phyloP scores from a whole-genome alignment of 2,329 filamentous ascomycete genomes.

The Cercospora janseana region DNA sequence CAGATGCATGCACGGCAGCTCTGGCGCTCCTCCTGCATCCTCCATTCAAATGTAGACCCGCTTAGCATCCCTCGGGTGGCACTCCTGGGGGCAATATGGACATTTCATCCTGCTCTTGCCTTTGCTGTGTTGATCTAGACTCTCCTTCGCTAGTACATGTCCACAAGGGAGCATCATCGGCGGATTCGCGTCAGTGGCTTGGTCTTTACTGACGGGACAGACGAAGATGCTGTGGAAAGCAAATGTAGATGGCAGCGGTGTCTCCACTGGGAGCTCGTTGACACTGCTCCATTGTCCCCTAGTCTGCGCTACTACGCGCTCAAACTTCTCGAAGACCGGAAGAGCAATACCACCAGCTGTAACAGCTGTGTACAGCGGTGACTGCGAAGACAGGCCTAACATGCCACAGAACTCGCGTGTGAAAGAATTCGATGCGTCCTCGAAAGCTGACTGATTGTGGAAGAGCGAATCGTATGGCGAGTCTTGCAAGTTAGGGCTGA shows the following conservation, averaged over 20 bases:
- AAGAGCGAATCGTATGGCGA: slow-evolving; percentile 83
- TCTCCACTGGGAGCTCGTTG: slow-evolving; percentile 78
- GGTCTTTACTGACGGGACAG: slow-evolving; percentile 94
- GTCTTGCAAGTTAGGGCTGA: slow-evolving; percentile 66
- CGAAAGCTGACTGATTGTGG: slow-evolving; percentile 71
- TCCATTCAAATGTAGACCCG: slow-evolving; percentile 53
- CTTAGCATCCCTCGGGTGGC: slow-evolving; percentile 70
- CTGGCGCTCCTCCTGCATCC: background rate
- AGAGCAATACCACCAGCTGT: slow-evolving; percentile 91
- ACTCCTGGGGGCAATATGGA: slow-evolving; percentile 89
- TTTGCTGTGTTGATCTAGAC: slow-evolving; percentile 75
- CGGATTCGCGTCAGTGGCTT: slow-evolving; percentile 87
- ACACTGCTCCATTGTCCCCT: slow-evolving; percentile 92
- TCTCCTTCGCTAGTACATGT: slow-evolving; percentile 87
- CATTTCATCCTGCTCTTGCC: slow-evolving; percentile 78
- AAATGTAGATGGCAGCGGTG: slow-evolving; percentile 62
- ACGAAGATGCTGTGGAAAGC: slow-evolving; percentile 95
- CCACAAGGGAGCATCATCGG: slow-evolving; percentile 97
- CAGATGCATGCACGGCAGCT: no score
- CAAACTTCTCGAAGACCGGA: slow-evolving; percentile 83
- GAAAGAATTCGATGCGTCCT: slow-evolving; percentile 82
- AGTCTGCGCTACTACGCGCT: slow-evolving; percentile 81
- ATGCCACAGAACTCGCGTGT: slow-evolving; percentile 80
- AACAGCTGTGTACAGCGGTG: slow-evolving; percentile 85
- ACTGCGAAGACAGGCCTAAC: slow-evolving; percentile 84